A percentile compares a stretch with the other conserved stretches of the same genome.
These are phyloP conservation scores for Pugionium dolabratum DNA, from an alignment of 345 rosid species.

Conservation along the genomic window DNA sequence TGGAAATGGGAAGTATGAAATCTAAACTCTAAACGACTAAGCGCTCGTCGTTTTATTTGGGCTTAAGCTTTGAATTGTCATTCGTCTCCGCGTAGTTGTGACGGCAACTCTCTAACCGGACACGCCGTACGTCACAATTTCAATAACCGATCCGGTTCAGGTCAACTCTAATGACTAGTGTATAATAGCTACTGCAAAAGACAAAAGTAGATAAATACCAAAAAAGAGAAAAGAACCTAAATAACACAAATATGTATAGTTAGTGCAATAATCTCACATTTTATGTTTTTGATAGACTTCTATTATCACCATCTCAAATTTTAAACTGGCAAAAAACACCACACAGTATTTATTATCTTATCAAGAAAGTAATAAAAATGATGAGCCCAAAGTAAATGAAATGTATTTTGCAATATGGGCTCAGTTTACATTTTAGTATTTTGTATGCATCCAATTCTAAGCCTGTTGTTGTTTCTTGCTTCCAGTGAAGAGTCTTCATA, in stretches of 20 bases:
- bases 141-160: conserved; percentile 23
- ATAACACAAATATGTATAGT: too few species aligned
- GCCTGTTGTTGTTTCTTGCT: neutral
- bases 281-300: too few species aligned
- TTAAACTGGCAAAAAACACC: too few species aligned
- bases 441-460: neutral
- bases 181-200: too few species aligned
- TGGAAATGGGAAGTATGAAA: neutral
- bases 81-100: conserved; percentile 28
- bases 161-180: too few species aligned
- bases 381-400: neutral
- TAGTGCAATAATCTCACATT: too few species aligned
- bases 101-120: conserved; percentile 37
- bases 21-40: neutral
- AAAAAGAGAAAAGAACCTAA: too few species aligned
- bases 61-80: conserved; percentile 6
- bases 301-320: too few species aligned
- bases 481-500: too few species aligned
- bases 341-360: neutral
- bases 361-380: neutral
- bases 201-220: too few species aligned
- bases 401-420: neutral
- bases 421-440: neutral
- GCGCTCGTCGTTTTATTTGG: conserved; percentile 27
- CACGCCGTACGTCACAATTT: conserved; percentile 22